Base-by-base conservation (phyloP, 2,329 filamentous ascomycete species). In the Penicillium carneum region DNA sequence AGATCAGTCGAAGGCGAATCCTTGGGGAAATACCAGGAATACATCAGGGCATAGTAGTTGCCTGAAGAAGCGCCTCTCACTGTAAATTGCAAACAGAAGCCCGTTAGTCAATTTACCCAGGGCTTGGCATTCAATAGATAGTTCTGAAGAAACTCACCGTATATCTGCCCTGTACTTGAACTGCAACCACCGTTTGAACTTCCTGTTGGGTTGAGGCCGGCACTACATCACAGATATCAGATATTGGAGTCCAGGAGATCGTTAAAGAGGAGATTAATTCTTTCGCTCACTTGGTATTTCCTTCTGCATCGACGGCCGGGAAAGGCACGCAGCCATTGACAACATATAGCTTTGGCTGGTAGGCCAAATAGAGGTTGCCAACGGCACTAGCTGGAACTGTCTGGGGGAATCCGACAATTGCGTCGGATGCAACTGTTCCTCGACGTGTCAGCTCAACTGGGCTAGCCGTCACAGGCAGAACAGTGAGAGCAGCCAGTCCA, bases 321-420 rank as follows among this genome's bases (percentile, higher is more conserved):
- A 87, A 89, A 0, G 86, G 85, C 9, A 88, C 86, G 63, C 87
- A 89, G 47, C 87, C 86, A 66, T 85, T 84, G 18, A 81, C 79
- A 5, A 88, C 82, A 11, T 85, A 67, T 6, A 87, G 78, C 55
- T 78, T 80, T 0, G 85, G 86, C 74, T 88, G 82, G 74, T 86
- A 88, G 55, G 83, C 82, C 43, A 84, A 71, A 65, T 85, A 85
- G 26, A 86, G 71, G 2, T 77, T 70, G 14, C 86, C 86, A 0
- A 74, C 70, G 1, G 75, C 75, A 5, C 78, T 79, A 43, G 73
- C 76, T 0, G 86, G 85, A 0, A 87, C 83, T 0, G 83, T 81
- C 69, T 87, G 69, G 0, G 80, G 61, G 63, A 88, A 86, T 1
- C 83, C 84, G 8, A 85, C 84, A 31, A 88, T 76, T 0, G 77